Evolutionary conservation across 2,329 filamentous ascomycete genomes (phyloP), one percentile per base, ranked within the genome.

Genomic region (Phaeosphaeriaceae sp.): DNA sequence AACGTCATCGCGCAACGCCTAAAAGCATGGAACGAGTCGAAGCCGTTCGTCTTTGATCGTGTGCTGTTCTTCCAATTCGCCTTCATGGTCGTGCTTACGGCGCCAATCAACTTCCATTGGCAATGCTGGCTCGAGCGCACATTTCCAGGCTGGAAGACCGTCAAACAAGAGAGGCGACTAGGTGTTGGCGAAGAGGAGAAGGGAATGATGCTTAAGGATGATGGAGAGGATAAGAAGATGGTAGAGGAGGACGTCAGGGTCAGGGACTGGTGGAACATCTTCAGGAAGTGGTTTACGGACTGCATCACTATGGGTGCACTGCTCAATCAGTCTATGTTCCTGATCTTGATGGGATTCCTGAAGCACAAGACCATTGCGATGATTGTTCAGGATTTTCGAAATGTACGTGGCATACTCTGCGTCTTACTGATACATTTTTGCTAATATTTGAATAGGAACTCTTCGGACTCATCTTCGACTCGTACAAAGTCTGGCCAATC

Each of bases 101-200:
- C 89, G 24, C 92, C 93, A 1, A 89, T 91, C 44, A 97, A 97
- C 78, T 92, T 91, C 73, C 77, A 91, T 68, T 97, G 92, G 93
- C 93, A 96, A 82, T 85, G 88, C 41, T 91, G 85, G 75, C 84
- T 97, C 40, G 93, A 97, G 75, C 80, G 84, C 9, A 80, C 83
- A 4, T 96, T 92, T 70, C 93, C 93, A 0, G 88, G 89, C 0
- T 76, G 72, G 72, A 74, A 67, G 62, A 64, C 62, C 1, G 66
- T 69, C 2, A 70, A 61, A 47, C 62, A 58, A 22, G 65, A 60
- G 22, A 54, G 67, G 24, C 54, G 58, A 24, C 58, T 56, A n/a
- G 55, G 48, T 3, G 54, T 63, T 22, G 66, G 67, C 25, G 67
- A 66, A 22, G 73, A 71, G 42, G 73, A 75, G 56, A 75, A 74